A percentile compares a stretch with the other conserved stretches of the same genome.
phyloP scores from a whole-genome alignment of 1,139 yeast genomes.

The Debaryomyces sp. region DNA sequence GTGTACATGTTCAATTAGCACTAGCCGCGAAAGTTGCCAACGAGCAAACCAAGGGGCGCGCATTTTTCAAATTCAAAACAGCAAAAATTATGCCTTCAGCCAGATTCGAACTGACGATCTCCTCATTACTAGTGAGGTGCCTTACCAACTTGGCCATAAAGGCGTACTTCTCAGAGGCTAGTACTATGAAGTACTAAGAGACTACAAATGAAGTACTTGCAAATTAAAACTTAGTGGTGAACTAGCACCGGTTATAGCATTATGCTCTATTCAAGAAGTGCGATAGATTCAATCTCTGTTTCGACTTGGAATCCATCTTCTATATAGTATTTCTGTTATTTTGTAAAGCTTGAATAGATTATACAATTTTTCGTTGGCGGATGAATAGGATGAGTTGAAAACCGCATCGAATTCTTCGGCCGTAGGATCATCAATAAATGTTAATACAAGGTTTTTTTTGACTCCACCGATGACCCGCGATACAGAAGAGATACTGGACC shows the following conservation, averaged over 20 bases:
- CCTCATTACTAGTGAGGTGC: conserved; percentile 90
- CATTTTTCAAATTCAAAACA: not conserved
- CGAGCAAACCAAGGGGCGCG: not conserved
- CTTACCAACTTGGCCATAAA: conserved; percentile 86
- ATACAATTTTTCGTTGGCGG: conserved; percentile 27
- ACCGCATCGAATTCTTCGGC: conserved; percentile 30
- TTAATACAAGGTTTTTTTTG: conserved; percentile 71
- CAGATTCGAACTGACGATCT: conserved; percentile 88
- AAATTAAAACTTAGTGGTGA: not conserved
- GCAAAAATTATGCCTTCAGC: conserved; percentile 64
- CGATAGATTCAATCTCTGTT: conserved; percentile 60
- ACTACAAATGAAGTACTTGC: not conserved
- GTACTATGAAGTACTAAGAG: not conserved
- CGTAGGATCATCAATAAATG: conserved; percentile 61
- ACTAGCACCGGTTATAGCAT: not conserved
- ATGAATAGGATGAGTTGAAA: conserved; percentile 15
- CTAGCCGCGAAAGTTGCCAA: not conserved
- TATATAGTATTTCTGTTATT: conserved; percentile 67
- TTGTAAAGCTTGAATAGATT: conserved; percentile 43
- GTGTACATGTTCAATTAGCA: not conserved
- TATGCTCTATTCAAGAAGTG: not conserved
- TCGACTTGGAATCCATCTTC: conserved; percentile 83
- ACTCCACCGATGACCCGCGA: conserved; percentile 89
- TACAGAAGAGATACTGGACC: conserved; percentile 67
- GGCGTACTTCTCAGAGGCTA: conserved; percentile 21